These are phyloP conservation scores for Chenopodium quinoa DNA, from an alignment of 148 eudicot species.

Conservation along the genomic window DNA sequence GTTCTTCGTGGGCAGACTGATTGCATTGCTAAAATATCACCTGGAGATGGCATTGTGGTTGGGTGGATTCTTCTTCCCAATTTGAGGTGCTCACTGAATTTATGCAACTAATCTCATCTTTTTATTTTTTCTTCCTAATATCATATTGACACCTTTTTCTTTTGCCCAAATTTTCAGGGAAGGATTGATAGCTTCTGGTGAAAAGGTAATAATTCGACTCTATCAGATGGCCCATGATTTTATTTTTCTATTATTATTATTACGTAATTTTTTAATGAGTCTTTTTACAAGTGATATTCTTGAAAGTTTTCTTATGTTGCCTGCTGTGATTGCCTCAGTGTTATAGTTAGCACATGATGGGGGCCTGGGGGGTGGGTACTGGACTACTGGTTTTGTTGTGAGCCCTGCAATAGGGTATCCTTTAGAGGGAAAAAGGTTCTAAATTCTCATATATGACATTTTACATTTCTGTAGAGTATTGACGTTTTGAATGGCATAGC, in stretches of 20 bases:
- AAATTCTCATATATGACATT: neutral
- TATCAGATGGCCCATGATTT: neutral
- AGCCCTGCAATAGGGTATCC: neutral
- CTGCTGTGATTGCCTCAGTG: neutral
- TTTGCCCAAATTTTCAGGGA: conserved; percentile 40
- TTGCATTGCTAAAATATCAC: conserved; percentile 89
- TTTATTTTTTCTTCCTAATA: neutral
- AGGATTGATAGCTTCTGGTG: conserved; percentile 49
- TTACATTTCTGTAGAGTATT: conserved; percentile 45
- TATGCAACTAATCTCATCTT: neutral
- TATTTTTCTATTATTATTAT: neutral
- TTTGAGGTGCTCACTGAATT: conserved; percentile 50
- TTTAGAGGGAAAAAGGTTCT: neutral
- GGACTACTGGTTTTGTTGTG: neutral
- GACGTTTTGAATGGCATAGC: conserved; percentile 98
- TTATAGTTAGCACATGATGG: neutral
- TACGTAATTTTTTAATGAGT: neutral
- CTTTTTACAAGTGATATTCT: neutral
- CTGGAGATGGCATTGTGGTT: conserved; percentile 49
- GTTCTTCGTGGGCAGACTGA: conserved; percentile 54
- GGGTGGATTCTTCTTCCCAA: conserved; percentile 90
- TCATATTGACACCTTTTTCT: neutral
- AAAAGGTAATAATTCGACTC: conserved; percentile 35
- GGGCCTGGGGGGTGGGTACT: no score
- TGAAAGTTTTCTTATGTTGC: neutral